Percentiles rank a stretch among this genome's conserved stretches.
These are phyloP conservation scores for Salvia rosmarinus DNA, from an alignment of 257 asterid species.

Conservation along the genomic window DNA sequence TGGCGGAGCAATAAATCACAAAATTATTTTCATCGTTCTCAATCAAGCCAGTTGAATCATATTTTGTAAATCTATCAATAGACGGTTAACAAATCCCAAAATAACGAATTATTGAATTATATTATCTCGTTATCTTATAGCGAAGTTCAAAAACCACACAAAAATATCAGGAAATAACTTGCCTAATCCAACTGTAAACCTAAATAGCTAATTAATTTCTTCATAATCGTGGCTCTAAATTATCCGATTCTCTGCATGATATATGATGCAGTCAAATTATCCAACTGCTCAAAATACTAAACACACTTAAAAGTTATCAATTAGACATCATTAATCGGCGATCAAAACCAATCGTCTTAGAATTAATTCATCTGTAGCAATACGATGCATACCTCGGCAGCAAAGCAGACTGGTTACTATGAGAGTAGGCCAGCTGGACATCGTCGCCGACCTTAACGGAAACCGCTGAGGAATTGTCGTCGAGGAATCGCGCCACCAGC, in stretches of 20 bases:
- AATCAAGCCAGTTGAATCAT: not conserved
- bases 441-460: conserved; percentile 78
- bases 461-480: conserved; percentile 70
- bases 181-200: not conserved
- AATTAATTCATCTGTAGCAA: not conserved
- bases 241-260: not conserved
- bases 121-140: not conserved
- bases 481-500: conserved; percentile 76
- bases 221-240: not conserved
- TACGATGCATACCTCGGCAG: conserved; percentile 68
- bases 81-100: not conserved
- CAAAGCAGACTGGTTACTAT: conserved; percentile 62
- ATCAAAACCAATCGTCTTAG: not conserved
- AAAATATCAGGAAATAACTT: not conserved
- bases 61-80: not conserved
- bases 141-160: not conserved
- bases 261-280: not conserved
- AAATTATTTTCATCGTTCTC: not conserved
- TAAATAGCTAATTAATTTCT: conserved; percentile 11
- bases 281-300: not conserved
- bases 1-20: not conserved
- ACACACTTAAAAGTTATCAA: not conserved
- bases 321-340: conserved; percentile 9
- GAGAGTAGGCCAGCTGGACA: conserved; percentile 81
- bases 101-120: not conserved